phyloP scores from a whole-genome alignment of 2,329 filamentous ascomycete species.

The Berkeleyomyces basicola region DNA sequence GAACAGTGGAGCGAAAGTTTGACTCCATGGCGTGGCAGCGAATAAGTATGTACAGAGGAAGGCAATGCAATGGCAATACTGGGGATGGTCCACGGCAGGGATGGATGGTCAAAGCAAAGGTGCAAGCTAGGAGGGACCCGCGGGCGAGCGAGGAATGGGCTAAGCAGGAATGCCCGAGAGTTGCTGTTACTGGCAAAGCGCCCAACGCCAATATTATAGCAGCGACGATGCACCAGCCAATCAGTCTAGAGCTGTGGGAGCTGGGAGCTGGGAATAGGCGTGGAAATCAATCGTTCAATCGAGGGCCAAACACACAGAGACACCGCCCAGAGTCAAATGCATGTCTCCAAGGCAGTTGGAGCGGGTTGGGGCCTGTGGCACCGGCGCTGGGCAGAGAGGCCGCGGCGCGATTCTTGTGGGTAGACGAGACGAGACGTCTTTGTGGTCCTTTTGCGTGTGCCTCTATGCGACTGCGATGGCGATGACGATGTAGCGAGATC shows the following conservation, averaged over 20 bases:
- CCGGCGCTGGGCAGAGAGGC: not conserved
- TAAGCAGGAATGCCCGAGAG: not conserved
- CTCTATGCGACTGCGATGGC: too few species aligned
- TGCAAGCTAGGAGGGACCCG: not conserved
- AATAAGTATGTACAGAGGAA: conserved; percentile 7
- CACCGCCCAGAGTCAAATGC: not conserved
- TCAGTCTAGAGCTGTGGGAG: not conserved
- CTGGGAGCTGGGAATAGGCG: not conserved
- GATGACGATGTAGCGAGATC: not conserved
- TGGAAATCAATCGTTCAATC: not conserved
- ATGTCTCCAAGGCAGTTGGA: not conserved
- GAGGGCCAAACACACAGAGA: too few species aligned
- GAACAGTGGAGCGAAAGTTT: conserved; percentile 33
- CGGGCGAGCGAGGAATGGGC: not conserved
- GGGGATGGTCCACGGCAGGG: not conserved
- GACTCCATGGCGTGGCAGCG: conserved; percentile 26
- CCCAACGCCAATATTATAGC: not conserved
- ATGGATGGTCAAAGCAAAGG: not conserved
- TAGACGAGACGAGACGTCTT: not conserved
- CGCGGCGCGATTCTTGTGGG: not conserved
- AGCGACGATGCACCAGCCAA: not conserved
- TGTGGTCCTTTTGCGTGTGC: too few species aligned
- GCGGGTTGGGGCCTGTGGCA: not conserved
- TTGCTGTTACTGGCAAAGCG: too few species aligned
- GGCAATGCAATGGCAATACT: not conserved